phyloP scores from a whole-genome alignment of 768 basidiomycete species.

The Clitopilus passeckerianus region DNA sequence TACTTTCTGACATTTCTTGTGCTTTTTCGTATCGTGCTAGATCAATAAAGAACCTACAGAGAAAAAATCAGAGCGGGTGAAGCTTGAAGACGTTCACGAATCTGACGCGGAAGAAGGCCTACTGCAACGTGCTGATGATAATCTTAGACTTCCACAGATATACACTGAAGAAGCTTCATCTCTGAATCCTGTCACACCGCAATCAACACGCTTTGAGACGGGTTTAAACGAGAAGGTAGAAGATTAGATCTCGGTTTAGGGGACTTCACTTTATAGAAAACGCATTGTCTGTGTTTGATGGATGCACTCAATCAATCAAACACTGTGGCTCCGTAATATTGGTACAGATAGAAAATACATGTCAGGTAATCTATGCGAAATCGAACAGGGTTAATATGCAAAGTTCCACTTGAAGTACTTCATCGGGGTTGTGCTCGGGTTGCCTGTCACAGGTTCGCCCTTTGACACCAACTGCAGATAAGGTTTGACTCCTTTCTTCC shows the following conservation, averaged over 20 bases:
- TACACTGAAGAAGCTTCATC: not conserved
- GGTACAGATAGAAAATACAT: not conserved
- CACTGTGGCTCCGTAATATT: no score
- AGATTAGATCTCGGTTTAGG: no score
- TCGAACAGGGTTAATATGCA: not conserved
- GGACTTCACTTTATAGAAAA: not conserved
- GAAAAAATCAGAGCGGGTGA: not conserved
- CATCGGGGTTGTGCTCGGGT: conserved; percentile 4
- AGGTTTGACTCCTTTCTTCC: conserved; percentile 4
- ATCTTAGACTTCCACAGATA: not conserved
- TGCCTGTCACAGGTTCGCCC: conserved; percentile 5
- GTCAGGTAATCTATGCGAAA: not conserved
- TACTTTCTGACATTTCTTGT: not conserved
- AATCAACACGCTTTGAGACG: not conserved
- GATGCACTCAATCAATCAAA: no score
- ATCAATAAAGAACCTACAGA: not conserved
- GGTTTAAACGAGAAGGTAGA: not conserved
- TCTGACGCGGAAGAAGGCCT: not conserved
- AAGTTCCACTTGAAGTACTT: conserved; percentile 4
- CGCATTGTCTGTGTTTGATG: no score
- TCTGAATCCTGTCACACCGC: not conserved
- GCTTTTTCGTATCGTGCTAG: not conserved
- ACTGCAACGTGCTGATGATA: not conserved
- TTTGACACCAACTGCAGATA: conserved; percentile 5
- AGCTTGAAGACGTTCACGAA: not conserved